Percentiles rank a stretch among this genome's conserved stretches.
Evolutionary conservation across 176 grass and related monocot genomes (phyloP).

Genomic region (Triticum turgidum): DNA sequence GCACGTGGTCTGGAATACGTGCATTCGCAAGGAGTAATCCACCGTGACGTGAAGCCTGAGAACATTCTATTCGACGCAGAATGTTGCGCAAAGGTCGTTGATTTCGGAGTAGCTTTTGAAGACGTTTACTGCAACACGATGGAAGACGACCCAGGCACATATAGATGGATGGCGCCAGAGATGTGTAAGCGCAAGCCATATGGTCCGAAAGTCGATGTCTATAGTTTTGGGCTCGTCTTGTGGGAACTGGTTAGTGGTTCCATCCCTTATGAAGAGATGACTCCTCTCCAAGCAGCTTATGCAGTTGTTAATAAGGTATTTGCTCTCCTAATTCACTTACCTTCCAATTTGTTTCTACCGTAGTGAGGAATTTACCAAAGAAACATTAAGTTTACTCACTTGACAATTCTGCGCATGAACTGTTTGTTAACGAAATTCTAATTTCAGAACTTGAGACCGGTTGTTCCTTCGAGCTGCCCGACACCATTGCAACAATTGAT

Average conservation of each 20-base stretch:
- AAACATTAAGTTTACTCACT: conserved; percentile 9
- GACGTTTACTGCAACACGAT: conserved; percentile 53
- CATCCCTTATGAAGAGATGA: conserved; percentile 86
- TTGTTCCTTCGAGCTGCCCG: conserved; percentile 65
- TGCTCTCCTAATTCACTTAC: not conserved
- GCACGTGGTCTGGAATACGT: conserved; percentile 83
- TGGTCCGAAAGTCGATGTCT: conserved; percentile 85
- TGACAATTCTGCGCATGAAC: not conserved
- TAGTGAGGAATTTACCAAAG: not conserved
- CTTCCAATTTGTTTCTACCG: not conserved
- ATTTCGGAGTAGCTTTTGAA: conserved; percentile 96
- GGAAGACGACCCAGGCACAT: conserved; percentile 84
- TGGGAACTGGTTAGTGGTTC: conserved; percentile 85
- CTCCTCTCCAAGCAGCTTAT: conserved; percentile 82
- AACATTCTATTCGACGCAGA: conserved; percentile 94
- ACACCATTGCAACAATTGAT: conserved; percentile 57
- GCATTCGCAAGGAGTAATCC: conserved; percentile 86
- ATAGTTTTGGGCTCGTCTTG: conserved; percentile 85
- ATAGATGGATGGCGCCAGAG: conserved; percentile 98
- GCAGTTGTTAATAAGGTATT: conserved; percentile 94
- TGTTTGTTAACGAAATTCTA: not conserved
- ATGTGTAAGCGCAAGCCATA: conserved; percentile 83
- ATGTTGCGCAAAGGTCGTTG: conserved; percentile 72
- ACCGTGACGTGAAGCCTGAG: conserved; percentile 93
- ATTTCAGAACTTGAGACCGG: conserved; percentile 85